Evolutionary conservation across 306 rosid species (phyloP), one percentile per base, ranked within the genome.

Genomic region (Cajanus cajan): DNA sequence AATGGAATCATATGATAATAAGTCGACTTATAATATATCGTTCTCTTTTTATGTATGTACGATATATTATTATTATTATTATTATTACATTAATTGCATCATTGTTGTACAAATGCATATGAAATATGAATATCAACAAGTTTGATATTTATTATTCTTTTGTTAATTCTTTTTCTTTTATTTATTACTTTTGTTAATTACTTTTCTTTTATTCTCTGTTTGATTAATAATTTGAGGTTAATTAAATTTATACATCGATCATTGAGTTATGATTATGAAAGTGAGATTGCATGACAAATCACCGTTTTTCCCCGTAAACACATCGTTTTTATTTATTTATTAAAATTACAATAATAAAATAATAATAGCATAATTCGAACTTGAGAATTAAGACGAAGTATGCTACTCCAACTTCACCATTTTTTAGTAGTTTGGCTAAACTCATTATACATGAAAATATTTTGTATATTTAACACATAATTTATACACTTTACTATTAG

Each of bases 1-100:
- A 76, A 77, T 50, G 77, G 73, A 77, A 77, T 50, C 44, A 73
- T 16, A 76, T 69, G 14, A 55, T 82, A 7, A 73, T 67, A 62
- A 74, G 71, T 45, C 67, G 25, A 44, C 78, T 47, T 58, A 80
- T 85, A 50, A 61, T 78, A 82, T 71, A 65, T 82, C 71, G 77
- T 80, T 84, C 68, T 77, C 37, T 50, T 41, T 79, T 77, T 44
- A 58, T 65, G 74, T 72, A 82, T 82, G 84, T 54, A 70, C 80
- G 82, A 86, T 82, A 75, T 75, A 70, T 86, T 86, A 48, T 79
- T 59, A 45, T 64, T 28, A 28, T 28, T 28, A n/a, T n/a, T n/a
- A n/a, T n/a, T n/a, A n/a, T 28, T 45, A 62, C 25, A 40, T 0
- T 47, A 16, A 24, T 63, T 15, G 70, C 37, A 69, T 68, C 19